Percentiles rank a stretch among this genome's conserved stretches.
phyloP scores from a whole-genome alignment of 768 basidiomycete genomes.

The Aureoboletus auriporus region DNA sequence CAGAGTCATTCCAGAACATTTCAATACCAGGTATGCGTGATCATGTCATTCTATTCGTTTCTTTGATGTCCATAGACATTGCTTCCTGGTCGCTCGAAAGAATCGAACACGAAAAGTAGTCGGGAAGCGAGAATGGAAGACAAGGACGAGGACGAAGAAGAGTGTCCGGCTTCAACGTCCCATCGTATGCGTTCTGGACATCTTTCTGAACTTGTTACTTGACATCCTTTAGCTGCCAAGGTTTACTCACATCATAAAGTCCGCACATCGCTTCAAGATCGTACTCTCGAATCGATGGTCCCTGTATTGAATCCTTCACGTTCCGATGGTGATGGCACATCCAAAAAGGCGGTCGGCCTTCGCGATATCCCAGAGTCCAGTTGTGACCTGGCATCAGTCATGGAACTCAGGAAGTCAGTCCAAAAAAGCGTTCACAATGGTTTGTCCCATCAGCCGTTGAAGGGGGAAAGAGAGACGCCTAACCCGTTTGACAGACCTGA shows the following conservation, averaged over 20 bases:
- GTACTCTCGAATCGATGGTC: constrained; percentile 96
- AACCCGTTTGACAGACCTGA: constrained; percentile 51
- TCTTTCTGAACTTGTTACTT: not conserved
- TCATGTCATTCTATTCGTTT: not conserved
- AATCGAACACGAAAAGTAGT: constrained; percentile 18
- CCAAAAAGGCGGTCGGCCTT: constrained; percentile 27
- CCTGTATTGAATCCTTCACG: constrained; percentile 57
- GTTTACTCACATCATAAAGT: constrained; percentile 84
- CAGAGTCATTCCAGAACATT: constrained; percentile 66
- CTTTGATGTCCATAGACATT: constrained; percentile 42
- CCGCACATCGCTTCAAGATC: constrained; percentile 79
- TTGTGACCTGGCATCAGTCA: constrained; percentile 74
- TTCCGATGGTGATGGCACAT: constrained; percentile 24
- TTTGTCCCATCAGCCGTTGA: constrained; percentile 32
- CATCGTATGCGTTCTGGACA: constrained; percentile 18
- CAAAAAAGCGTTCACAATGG: constrained; percentile 64
- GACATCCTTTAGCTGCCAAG: constrained; percentile 37
- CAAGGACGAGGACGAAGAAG: constrained; percentile 31
- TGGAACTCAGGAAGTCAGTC: constrained; percentile 55
- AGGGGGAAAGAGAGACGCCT: not conserved
- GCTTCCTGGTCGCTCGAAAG: constrained; percentile 49
- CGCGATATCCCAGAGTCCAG: constrained; percentile 68
- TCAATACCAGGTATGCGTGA: constrained; percentile 58
- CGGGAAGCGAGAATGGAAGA: constrained; percentile 39
- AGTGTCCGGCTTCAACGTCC: constrained; percentile 19